Base-by-base conservation (phyloP, 2,329 filamentous ascomycete genomes). In the Colletotrichum acutatum region DNA sequence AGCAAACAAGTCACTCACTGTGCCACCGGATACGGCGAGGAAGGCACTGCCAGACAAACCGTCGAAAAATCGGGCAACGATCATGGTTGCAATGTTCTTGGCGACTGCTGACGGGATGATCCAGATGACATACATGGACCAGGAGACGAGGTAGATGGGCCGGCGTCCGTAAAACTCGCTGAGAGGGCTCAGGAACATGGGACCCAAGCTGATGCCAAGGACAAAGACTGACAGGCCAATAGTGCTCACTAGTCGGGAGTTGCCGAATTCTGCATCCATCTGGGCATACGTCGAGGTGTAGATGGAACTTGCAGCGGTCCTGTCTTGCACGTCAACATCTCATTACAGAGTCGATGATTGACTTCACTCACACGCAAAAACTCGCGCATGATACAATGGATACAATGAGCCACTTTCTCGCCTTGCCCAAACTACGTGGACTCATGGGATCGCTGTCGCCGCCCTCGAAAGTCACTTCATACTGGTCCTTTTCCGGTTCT, bases 201-300 rank as follows among this genome's bases (percentile, higher is more conserved):
- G 91, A 0, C 91, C 91, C 59, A 91, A 77, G n/a, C 85, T 85
- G 73, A 90, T 90, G 22, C 95, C 95, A 67, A 95, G 87, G 61
- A 98, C 95, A 79, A 95, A 98, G 1, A 93, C 87, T 0, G 94
- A 95, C 64, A 98, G 84, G 0, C 95, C 96, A 11, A 98, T 82
- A 3, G 94, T 95, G 14, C 93, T 94, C 28, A 97, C 88, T 62
- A 94, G 86, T 68, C 90, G 88, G 0, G 93, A 93, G 77, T 89
- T 89, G 75, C 89, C 84, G 77, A 98, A 97, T 72, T 97, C 93
- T 30, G 86, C 83, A 74, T 92, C 90, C 82, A 98, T 90, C 81
- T 97, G 93, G 22, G 78, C 80, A 81, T 98, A 98, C 0, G 94
- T 97, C 14, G 90, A 90, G 0, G 95, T 96, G 82, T 98, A 98